Evolutionary conservation across 345 rosid genomes (phyloP).

Genomic region (Trapa bicornis): DNA sequence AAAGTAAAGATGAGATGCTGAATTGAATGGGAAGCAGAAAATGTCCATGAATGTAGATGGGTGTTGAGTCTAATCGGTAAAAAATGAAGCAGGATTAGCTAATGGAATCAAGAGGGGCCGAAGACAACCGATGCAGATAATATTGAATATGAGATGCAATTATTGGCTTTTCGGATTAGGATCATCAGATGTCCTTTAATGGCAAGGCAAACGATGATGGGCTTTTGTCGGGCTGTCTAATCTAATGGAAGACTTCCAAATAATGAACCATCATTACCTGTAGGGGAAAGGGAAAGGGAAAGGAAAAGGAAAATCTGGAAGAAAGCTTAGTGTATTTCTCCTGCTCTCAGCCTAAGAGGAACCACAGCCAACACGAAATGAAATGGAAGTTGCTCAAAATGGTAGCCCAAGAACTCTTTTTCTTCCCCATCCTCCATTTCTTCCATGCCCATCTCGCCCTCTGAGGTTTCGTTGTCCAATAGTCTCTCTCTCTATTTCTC

Average conservation of each 20-base stretch:
- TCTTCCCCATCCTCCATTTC: background rate
- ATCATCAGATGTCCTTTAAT: background rate
- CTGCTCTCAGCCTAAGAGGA: background rate
- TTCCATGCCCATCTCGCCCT: slow-evolving; percentile 2
- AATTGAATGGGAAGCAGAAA: background rate
- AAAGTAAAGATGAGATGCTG: background rate
- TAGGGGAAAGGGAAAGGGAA: background rate
- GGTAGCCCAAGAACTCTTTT: background rate
- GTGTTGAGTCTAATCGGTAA: background rate
- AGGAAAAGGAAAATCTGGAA: background rate
- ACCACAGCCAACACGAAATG: slow-evolving; percentile 1
- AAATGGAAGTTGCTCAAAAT: slow-evolving; percentile 8
- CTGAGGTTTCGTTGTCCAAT: slow-evolving; percentile 3
- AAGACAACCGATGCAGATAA: background rate
- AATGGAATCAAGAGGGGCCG: background rate
- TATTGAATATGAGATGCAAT: background rate
- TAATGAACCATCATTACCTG: background rate
- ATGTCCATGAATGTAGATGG: background rate
- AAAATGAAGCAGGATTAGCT: background rate
- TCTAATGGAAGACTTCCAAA: background rate
- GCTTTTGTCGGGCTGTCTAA: background rate
- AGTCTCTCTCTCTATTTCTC: background rate
- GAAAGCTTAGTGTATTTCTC: background rate
- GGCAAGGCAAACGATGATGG: background rate
- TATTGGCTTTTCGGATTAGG: background rate